Base-by-base conservation (phyloP, 1,139 yeast species). In the Ashbya aceris region DNA sequence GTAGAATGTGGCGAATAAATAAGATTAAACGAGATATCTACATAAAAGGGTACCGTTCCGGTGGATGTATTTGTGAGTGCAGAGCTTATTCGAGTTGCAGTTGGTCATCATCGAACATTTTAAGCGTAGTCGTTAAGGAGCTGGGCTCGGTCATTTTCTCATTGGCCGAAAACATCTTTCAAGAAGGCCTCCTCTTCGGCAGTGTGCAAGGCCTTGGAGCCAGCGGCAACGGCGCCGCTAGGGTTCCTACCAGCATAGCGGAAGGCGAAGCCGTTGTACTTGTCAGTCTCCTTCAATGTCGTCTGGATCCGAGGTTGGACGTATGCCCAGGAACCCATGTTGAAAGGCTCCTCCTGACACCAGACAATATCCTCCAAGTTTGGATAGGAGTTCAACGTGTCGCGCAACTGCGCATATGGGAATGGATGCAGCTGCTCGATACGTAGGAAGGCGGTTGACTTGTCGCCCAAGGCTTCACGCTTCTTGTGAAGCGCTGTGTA, bases 311-410 rank as follows among this genome's bases (percentile, higher is more conserved):
- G 83, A 64, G 96, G 98, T 50, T 74, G 71, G 47, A 73, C 87
- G 60, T 62, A 86, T 31, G 82, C 63, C 83, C 83, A 89, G 41
- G 85, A 71, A 68, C 98, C 98, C 81, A 91, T 91, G 72, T 93
- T 93, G 70, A 91, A 76, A 56, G 98, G 98, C 73, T 93, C 99
- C 72, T 93, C 99, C 73, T 93, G 98, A 68, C 94, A 83, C 93
- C 93, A 93, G 38, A 87, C 94, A 56, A 93, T 70, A 64, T 93
- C 98, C 66, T 83, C 81, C 49, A 82, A 63, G 65, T 79, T 79
- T 61, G 95, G 86, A 73, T 83, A 93, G 43, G 77, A 65, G 68
- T 85, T 73, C 56, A 93, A 71, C 30, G 85, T 69, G 58, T 89
- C 96, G 62, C 87, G 83, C 58, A 93, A 70, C 70, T 85, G 96